These are phyloP conservation scores for Sideroxylon spinosum DNA, from an alignment of 179 eudicot species.

Conservation along the genomic window DNA sequence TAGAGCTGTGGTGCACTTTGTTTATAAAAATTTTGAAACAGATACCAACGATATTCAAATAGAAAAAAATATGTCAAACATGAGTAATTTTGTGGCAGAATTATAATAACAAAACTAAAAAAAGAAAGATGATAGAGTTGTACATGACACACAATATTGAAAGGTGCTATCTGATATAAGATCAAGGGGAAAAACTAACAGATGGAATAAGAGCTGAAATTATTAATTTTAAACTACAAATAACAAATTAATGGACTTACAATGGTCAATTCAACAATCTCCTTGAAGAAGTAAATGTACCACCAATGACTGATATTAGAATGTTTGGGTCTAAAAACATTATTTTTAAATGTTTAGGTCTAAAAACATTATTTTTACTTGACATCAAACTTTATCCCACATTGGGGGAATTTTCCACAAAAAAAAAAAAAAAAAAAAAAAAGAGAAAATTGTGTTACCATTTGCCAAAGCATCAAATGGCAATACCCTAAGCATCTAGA, in stretches of 20 bases:
- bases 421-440: neutral
- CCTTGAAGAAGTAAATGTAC: neutral
- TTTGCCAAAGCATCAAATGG: neutral
- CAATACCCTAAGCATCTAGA: neutral
- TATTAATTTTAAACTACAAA: no score
- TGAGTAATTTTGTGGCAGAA: constrained; percentile 17
- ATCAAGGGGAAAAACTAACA: no score
- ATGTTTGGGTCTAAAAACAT: neutral
- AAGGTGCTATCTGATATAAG: no score
- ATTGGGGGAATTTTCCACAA: neutral
- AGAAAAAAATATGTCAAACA: neutral
- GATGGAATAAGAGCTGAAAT: no score
- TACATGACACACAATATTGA: no score
- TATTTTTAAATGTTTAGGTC: no score
- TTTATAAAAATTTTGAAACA: constrained; percentile 6
- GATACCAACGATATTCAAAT: constrained; percentile 1
- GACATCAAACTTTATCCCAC: neutral
- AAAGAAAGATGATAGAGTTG: no score
- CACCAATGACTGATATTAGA: neutral
- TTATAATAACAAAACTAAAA: constrained; percentile 18
- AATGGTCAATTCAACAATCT: no score
- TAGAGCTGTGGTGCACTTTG: constrained; percentile 24
- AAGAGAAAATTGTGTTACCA: no score
- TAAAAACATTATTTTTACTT: neutral
- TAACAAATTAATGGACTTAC: neutral